Evolutionary conservation across 345 rosid genomes (phyloP), one percentile per base, ranked within the genome.

Genomic region (Litchi chinensis): DNA sequence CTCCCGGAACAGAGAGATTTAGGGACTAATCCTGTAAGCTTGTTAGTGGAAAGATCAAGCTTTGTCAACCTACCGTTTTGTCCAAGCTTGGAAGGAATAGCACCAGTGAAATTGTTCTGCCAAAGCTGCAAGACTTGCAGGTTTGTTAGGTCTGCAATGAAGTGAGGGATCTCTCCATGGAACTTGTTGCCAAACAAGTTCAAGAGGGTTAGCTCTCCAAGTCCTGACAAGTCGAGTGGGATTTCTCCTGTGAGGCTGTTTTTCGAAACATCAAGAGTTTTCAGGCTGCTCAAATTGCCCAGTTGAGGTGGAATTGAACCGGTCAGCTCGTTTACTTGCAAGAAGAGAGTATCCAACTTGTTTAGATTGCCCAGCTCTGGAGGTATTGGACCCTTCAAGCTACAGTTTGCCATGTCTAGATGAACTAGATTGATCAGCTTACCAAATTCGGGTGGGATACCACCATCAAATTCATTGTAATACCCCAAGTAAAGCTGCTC

Each of bases 81-180:
- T 76, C 99, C 99, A 2, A 95, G 97, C 65, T 79, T 86, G 5
- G 81, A 40, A 65, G 99, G 99, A 77, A 93, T 90, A 74, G 82
- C 76, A 6, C 99, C 99, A 0, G 98, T 95, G 89, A 93, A 95
- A 79, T 93, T 93, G 79, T 95, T 95, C 85, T 84, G 89, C 99
- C 98, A 95, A 46, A 95, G 89, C 76, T 83, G 84, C 54, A 95
- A 81, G 18, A 85, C 79, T 72, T 92, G 85, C 77, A 95, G 76
- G 82, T 86, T 81, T 22, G 91, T 91, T 39, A 93, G 83, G 48
- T 83, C 86, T 10, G 91, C 92, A 10, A 90, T 81, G 65, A 86
- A 92, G 76, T 75, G 87, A 21, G 98, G 99, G 69, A 95, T 91
- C 68, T 91, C 89, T 0, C 99, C 99, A 7, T 93, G 97, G 10